Base-by-base conservation (phyloP, 2,329 filamentous ascomycete genomes). In the Madurella fahalii region DNA sequence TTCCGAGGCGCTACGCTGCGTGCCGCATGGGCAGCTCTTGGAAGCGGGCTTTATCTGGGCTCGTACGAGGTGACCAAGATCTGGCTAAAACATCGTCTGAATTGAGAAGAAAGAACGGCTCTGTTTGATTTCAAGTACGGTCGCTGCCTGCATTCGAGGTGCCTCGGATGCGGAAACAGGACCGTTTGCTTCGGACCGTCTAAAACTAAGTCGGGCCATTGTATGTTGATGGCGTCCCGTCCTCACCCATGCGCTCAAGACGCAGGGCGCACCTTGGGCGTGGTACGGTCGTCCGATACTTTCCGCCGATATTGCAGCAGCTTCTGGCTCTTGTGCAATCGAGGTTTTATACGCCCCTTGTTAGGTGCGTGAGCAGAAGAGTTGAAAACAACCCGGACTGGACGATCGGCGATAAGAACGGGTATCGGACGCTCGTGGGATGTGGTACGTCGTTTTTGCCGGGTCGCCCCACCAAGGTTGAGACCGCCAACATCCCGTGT, bases 11-110 rank as follows among this genome's bases (percentile, higher is more conserved):
- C 85, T 2, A 73, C 80, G 34, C 73, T 96, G 61, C 81, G 92
- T 56, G 84, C 81, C 9, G 80, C 81, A 1, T 96, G 91, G 91
- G 94, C 91, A 13, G 86, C 90, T 51, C 61, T 95, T 5, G 90
- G 90, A 0, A 87, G 87, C 67, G 90, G 90, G 3, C 72, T 96
- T 53, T 96, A 96, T 75, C 73, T 96, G 41, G 89, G 90, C 20
- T 86, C 88, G 42, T 96, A 96, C 71, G 91, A 96, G 69, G 85
- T 85, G 60, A 86, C 88, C 9, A 85, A 90, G 65, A 74, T 81
- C 40, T 89, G 82, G 76, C 68, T 86, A 58, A 74, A 72, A 47
- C 64, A 68, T 45, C 67, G 71, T 50, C 37, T 39, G 20, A 31
- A 30, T 31, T 34, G 15, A 15, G 12, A 17, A 20, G 20, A 25